phyloP scores from a whole-genome alignment of 768 basidiomycete species.

The Suillus variegatus region DNA sequence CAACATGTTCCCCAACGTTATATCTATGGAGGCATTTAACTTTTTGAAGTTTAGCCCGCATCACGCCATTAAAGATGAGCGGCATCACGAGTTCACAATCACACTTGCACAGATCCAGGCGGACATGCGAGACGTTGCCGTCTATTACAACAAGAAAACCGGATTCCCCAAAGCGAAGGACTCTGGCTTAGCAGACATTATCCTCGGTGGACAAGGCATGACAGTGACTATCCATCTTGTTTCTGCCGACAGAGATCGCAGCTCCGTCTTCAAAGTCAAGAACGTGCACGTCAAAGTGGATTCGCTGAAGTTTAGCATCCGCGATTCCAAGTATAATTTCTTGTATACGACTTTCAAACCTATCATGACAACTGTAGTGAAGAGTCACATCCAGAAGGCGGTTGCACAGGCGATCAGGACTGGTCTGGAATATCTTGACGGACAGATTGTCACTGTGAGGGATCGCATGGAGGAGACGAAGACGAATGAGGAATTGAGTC shows the following conservation, averaged over 20 bases:
- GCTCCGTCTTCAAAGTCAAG: slow-evolving; percentile 73
- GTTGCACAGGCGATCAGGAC: slow-evolving; percentile 70
- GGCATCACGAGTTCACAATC: slow-evolving; percentile 72
- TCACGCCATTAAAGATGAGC: slow-evolving; percentile 49
- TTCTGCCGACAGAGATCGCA: slow-evolving; percentile 59
- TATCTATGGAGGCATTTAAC: slow-evolving; percentile 77
- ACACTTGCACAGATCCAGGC: slow-evolving; percentile 86
- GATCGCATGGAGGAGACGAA: slow-evolving; percentile 72
- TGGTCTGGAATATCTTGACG: slow-evolving; percentile 85
- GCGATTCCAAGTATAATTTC: slow-evolving; percentile 88
- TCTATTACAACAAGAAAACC: slow-evolving; percentile 86
- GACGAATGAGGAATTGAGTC: slow-evolving; percentile 38
- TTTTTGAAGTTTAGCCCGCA: slow-evolving; percentile 86
- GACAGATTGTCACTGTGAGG: slow-evolving; percentile 86
- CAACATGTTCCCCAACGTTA: slow-evolving; percentile 85
- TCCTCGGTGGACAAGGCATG: slow-evolving; percentile 83
- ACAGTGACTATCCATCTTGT: slow-evolving; percentile 65
- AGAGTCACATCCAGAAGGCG: slow-evolving; percentile 65
- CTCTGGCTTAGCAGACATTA: slow-evolving; percentile 82
- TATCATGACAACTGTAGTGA: slow-evolving; percentile 80
- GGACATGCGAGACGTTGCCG: slow-evolving; percentile 91
- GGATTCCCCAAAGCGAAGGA: slow-evolving; percentile 82
- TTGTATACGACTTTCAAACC: slow-evolving; percentile 85
- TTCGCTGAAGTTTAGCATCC: slow-evolving; percentile 85
- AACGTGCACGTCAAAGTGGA: slow-evolving; percentile 80